Evolutionary conservation across 495 filamentous ascomycete species (phyloP), one percentile per base, ranked within the genome.

Genomic region (Astrothelium subdiscretum): DNA sequence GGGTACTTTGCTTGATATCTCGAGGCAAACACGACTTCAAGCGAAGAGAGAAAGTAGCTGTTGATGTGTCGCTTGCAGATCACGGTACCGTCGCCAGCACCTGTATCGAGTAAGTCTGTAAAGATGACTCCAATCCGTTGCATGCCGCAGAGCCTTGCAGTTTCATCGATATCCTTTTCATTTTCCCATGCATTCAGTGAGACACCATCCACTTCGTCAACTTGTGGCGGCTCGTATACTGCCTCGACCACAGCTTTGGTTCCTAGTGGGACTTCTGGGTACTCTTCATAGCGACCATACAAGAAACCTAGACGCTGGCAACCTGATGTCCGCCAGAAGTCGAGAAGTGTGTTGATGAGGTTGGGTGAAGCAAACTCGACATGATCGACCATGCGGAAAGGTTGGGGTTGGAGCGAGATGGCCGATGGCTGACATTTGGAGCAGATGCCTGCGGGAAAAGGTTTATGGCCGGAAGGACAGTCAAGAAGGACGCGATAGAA

Each of bases 361-460:
- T 81, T 80, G 1, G 90, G 83, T 1, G 87, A 83, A 2, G 94
- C 82, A 70, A 99, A 97, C 70, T 99, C 95, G 65, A 99, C 92
- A 73, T 99, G 94, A 69, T 99, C 94, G 0, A 99, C 91, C 89
- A 92, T 97, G n/a, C 94, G 88, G 70, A 88, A 99, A 32, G 88
- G 80, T 71, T 99, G 94, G 15, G 89, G 89, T 67, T 97, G 91
- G 24, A 99, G 79, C 48, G 88, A 96, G 72, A 99, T 99, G 29
- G 94, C 94, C 62, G 92, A 96, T 15, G 94, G 94, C 70, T 99
- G 94, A 70, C 94, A 99, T 73, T 97, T 99, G 44, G 91, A 95
- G 76, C 94, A 99, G 65, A 99, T 97, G n/a, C 94, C 94, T 66
- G 92, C 91, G 18, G 94, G 94, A 87, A 92, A 99, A 44, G 84